Evolutionary conservation across 306 rosid genomes (phyloP).

Genomic region (Casuarina glauca): DNA sequence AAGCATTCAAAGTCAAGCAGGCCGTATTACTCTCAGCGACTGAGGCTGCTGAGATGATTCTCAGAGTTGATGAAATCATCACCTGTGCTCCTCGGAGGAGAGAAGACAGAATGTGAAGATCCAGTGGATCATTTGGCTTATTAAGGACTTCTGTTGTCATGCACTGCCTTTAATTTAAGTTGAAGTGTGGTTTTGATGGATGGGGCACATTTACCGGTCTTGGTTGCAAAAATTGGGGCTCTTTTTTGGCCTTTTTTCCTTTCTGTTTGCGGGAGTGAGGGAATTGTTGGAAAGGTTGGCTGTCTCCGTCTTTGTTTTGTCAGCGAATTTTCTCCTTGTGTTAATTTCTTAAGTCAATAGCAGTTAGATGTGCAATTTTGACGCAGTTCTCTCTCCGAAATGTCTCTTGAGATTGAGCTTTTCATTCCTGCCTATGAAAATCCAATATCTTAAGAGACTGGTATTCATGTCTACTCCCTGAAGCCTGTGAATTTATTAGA

Average conservation of each 20-base stretch:
- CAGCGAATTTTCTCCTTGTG: neutral
- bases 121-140: conserved; percentile 8
- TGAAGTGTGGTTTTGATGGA: conserved; percentile 3
- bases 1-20: conserved; percentile 91
- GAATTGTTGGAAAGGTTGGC: neutral
- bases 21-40: conserved; percentile 91
- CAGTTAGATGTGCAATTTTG: neutral
- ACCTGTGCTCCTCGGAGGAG: conserved; percentile 96
- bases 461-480: neutral
- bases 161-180: conserved; percentile 16
- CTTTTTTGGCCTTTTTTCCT: neutral
- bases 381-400: neutral
- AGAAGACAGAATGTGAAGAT: conserved; percentile 83
- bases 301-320: neutral
- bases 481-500: neutral
- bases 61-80: conserved; percentile 94
- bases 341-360: neutral
- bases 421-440: neutral
- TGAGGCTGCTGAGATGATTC: conserved; percentile 98
- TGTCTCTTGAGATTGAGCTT: neutral
- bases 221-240: neutral
- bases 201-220: conserved; percentile 11
- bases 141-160: conserved; percentile 11
- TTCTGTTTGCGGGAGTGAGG: neutral
- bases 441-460: neutral